Evolutionary conservation across 208 protist species (phyloP), one percentile per base, ranked within the genome.

Genomic region (Dictyostelium gargantuum): DNA sequence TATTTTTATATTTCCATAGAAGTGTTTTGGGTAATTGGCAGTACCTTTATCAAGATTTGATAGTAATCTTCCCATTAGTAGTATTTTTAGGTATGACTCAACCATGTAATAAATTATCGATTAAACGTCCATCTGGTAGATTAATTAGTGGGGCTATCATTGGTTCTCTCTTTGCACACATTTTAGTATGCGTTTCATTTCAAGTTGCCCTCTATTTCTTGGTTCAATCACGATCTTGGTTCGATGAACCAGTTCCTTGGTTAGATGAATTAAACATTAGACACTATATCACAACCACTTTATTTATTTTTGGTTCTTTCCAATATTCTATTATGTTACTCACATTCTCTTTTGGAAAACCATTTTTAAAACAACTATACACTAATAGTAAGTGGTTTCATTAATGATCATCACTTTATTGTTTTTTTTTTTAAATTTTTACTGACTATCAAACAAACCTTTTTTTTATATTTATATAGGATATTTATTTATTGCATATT

Each of bases 21-120:
- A 46, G 15, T 11, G 93, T 94, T 29, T 46, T 97, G 4, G 61
- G 93, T 23, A 91, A 97, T 84, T 96, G 26, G 15, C 50, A 93
- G 32, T 97, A 80, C 38, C 35, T 97, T 0, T 97, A 73, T 13
- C 61, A 96, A 32, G 96, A 97, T 75, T n/a, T 97, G 0, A 94
- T 94, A n/a, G n/a, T 97, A 1, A 94, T 96, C 40, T 61, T 96
- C 17, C 95, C 95, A 38, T 73, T 93, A 9, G 85, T 92, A 1
- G 52, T 92, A 9, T 84, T 84, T 38, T 76, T 92, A 66, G 86
- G 86, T 66, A 81, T 76, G 74, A 92, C 86, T 23, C 15, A 35
- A 46, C 86, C 86, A 17, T 84, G 48, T 1, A 54, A 74, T 8
- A 81, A 44, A 54, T 19, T 92, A 1, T 84, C 75, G 19, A 66